Conservation (phyloP, 176 grass and related monocot genomes). For the Oryza brachyantha region DNA sequence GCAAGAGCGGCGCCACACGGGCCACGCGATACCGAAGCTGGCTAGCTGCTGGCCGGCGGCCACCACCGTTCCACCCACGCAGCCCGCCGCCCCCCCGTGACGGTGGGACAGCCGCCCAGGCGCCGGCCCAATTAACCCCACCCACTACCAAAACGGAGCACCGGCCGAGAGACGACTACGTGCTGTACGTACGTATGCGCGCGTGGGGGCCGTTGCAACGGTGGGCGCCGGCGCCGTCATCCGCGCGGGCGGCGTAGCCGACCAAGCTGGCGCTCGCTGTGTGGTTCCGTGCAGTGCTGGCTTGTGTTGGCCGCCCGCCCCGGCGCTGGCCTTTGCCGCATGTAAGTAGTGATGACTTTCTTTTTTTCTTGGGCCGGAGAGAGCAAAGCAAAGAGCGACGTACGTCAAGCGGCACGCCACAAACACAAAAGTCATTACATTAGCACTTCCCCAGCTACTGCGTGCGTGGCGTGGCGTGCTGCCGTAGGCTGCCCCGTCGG, state of each 20-base stretch:
- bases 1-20: conserved; percentile 28
- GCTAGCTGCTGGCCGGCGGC: not conserved
- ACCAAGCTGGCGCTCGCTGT: not conserved
- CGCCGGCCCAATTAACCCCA: not conserved
- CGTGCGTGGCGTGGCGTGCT: not conserved
- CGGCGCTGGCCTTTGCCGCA: conserved; percentile 25
- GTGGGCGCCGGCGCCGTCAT: not conserved
- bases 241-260: not conserved
- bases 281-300: not conserved
- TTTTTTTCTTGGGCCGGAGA: not conserved
- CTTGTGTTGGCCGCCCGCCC: not conserved
- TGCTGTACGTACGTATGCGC: not conserved
- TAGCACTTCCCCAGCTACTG: not conserved
- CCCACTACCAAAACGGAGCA: not conserved
- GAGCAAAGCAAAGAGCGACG: not conserved
- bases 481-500: not conserved
- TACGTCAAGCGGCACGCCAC: conserved; percentile 37
- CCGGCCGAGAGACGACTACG: not conserved
- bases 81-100: not conserved
- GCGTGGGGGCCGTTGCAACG: not conserved
- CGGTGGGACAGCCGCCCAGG: conserved; percentile 9
- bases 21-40: not conserved
- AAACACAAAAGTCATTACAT: not conserved
- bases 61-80: not conserved
- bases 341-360: conserved; percentile 21